Conservation (phyloP, 2,329 filamentous ascomycete species). For the Xylariaceae sp. region DNA sequence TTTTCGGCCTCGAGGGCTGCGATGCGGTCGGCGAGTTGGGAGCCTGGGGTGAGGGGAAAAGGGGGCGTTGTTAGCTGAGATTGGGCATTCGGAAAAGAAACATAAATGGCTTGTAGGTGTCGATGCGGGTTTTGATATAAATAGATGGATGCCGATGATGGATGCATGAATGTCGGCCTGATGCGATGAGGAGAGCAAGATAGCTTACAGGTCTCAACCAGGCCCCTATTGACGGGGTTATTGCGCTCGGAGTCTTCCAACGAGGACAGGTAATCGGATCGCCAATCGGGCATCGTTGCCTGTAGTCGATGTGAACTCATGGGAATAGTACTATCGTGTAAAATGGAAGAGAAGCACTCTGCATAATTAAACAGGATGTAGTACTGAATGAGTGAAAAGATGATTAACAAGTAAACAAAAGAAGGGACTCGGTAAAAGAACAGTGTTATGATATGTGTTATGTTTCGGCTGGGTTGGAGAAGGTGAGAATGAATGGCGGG, state of each 20-base stretch:
- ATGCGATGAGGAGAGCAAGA: neutral
- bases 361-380: neutral
- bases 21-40: constrained; percentile 50
- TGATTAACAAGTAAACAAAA: too few relatives aligned
- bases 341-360: neutral
- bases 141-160: neutral
- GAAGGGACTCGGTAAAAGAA: too few relatives aligned
- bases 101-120: neutral
- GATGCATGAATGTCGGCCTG: neutral
- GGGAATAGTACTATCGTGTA: neutral
- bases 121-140: neutral
- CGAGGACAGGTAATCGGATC: constrained; percentile 72
- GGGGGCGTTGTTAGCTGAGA: constrained; percentile 5
- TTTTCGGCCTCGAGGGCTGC: constrained; percentile 58
- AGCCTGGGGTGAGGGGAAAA: constrained; percentile 24
- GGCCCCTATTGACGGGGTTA: constrained; percentile 52
- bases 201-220: constrained; percentile 72
- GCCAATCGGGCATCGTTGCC: constrained; percentile 56
- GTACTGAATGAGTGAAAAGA: too few relatives aligned
- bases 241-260: constrained; percentile 69
- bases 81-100: neutral
- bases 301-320: neutral
- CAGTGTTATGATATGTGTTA: neutral
- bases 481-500: neutral
- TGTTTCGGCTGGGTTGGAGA: neutral